Evolutionary conservation across 257 asterid genomes (phyloP).

Genomic region (Solanum piurae): DNA sequence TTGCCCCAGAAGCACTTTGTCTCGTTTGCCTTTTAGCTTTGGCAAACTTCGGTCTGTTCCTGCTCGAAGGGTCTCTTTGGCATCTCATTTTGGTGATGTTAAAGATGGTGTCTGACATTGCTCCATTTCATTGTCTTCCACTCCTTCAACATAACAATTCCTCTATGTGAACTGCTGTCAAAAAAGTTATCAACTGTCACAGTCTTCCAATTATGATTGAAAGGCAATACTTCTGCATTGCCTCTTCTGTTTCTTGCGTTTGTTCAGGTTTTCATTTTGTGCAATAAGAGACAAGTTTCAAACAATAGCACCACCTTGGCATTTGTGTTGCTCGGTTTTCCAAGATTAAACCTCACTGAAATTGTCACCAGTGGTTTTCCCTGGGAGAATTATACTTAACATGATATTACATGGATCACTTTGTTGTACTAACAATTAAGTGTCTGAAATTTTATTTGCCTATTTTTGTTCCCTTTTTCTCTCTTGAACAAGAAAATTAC

Average conservation of each 20-base stretch:
- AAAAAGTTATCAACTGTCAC: background rate
- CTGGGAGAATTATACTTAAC: background rate
- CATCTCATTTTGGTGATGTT: background rate
- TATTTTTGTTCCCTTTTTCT: background rate
- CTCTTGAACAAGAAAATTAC: background rate
- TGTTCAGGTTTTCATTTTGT: background rate
- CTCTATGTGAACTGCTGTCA: background rate
- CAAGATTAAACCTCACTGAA: background rate
- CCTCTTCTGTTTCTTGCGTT: background rate
- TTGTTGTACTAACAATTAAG: background rate
- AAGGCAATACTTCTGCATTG: background rate
- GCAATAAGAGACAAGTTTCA: background rate
- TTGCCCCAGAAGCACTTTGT: slow-evolving; percentile 7
- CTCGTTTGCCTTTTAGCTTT: background rate
- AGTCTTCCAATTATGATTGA: background rate
- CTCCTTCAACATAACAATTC: background rate
- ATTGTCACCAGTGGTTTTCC: background rate
- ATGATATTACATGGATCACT: background rate
- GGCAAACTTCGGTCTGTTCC: background rate
- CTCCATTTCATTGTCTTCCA: background rate
- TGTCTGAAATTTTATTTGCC: background rate
- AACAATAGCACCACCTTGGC: background rate
- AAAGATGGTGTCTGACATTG: background rate
- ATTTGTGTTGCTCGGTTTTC: background rate
- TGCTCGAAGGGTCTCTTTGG: background rate